phyloP scores from a whole-genome alignment of 192 early-diverging fungal genomes.

The Martensiomyces pterosporus region DNA sequence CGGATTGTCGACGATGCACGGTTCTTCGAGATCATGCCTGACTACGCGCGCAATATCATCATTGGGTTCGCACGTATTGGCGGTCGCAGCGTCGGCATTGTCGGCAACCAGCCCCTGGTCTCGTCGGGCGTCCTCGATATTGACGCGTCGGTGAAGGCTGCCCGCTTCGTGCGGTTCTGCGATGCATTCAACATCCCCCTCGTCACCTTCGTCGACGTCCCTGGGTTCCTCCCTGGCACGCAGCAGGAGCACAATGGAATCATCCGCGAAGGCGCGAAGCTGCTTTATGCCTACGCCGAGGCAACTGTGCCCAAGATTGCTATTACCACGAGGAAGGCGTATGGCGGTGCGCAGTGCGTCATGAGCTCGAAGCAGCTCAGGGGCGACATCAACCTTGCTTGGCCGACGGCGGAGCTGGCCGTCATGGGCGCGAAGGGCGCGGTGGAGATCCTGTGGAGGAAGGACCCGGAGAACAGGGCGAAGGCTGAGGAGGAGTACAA shows the following conservation, averaged over 20 bases:
- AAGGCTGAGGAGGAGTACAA: conserved; percentile 84
- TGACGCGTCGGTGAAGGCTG: conserved; percentile 91
- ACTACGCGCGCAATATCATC: conserved; percentile 91
- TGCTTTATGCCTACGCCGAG: conserved; percentile 94
- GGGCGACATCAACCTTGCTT: conserved; percentile 88
- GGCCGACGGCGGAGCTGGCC: conserved; percentile 97
- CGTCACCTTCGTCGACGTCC: conserved; percentile 92
- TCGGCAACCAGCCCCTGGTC: conserved; percentile 94
- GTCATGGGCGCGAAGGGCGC: conserved; percentile 98
- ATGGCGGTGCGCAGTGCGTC: conserved; percentile 96
- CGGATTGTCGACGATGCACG: conserved; percentile 76
- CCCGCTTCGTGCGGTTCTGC: conserved; percentile 92
- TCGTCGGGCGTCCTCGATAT: conserved; percentile 96
- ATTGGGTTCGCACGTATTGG: conserved; percentile 83
- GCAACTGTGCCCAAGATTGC: conserved; percentile 97
- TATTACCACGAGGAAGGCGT: conserved; percentile 92
- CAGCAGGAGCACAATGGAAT: conserved; percentile 94
- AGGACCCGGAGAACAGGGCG: conserved; percentile 46
- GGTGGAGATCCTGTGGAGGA: conserved; percentile 92
- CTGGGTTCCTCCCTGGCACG: conserved; percentile 93
- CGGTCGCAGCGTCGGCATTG: conserved; percentile 80
- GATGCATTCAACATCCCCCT: conserved; percentile 96
- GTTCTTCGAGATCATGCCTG: conserved; percentile 90
- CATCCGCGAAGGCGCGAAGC: conserved; percentile 94
- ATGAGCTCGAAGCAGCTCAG: conserved; percentile 96